Evolutionary conservation across 2,329 filamentous ascomycete genomes (phyloP).

Genomic region (Hymenoscyphus repandus): DNA sequence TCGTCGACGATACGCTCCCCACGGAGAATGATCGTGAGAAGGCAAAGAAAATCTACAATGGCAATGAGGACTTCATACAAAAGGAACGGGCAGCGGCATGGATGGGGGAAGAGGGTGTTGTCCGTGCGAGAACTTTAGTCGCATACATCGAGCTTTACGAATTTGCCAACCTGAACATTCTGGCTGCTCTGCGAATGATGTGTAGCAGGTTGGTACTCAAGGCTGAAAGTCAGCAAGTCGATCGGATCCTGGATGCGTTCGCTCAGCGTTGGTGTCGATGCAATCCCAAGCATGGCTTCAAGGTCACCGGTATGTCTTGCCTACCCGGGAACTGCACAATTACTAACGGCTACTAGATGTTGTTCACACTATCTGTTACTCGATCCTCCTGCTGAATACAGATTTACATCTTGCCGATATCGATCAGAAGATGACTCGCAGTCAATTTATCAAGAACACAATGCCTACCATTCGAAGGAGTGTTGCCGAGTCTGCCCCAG

Average conservation of each 20-base stretch:
- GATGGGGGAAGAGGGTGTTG: constrained; percentile 63
- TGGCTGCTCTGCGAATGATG: constrained; percentile 71
- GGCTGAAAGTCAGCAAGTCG: constrained; percentile 94
- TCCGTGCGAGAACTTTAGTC: constrained; percentile 52
- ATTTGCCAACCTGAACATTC: constrained; percentile 74
- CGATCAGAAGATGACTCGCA: constrained; percentile 91
- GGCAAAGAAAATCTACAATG: constrained; percentile 78
- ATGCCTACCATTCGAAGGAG: constrained; percentile 81
- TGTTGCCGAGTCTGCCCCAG: constrained; percentile 65
- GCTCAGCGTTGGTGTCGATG: constrained; percentile 88
- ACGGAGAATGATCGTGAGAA: constrained; percentile 63
- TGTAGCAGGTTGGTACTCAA: constrained; percentile 78
- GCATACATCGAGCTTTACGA: constrained; percentile 94
- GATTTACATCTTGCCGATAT: constrained; percentile 95
- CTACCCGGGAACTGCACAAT: background rate
- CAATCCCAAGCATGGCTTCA: constrained; percentile 91
- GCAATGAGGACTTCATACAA: constrained; percentile 73
- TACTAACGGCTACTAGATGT: constrained; percentile 55
- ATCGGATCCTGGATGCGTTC: constrained; percentile 86
- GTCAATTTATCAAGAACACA: constrained; percentile 94
- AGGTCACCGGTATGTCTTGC: constrained; percentile 62
- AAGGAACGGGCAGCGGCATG: constrained; percentile 80
- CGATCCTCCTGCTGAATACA: constrained; percentile 89
- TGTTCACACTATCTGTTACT: constrained; percentile 96
- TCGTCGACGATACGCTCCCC: constrained; percentile 12